Conservation (phyloP, 257 asterid genomes). For the Solanum gandarillasii region DNA sequence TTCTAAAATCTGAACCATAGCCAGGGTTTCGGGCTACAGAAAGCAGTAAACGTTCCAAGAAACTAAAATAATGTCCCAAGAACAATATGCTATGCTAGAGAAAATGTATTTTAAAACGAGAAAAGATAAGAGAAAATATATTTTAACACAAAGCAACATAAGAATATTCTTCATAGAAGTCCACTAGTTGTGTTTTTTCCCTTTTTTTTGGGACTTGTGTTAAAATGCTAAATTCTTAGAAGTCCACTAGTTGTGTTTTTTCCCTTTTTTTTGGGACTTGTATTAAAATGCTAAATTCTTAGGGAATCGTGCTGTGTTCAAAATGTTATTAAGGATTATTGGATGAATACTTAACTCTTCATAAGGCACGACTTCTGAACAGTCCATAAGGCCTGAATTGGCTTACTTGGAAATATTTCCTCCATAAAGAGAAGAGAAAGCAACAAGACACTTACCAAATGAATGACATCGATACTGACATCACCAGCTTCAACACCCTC, state of each 20-base stretch:
- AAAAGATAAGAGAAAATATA: not conserved
- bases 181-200: not conserved
- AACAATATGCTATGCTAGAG: not conserved
- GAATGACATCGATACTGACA: conserved; percentile 83
- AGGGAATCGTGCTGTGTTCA: not conserved
- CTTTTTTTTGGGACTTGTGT: not conserved
- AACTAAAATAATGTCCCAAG: not conserved
- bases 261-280: not conserved
- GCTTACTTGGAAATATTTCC: not conserved
- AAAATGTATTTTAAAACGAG: not conserved
- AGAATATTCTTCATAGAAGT: not conserved
- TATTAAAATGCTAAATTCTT: not conserved
- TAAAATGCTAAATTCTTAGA: not conserved
- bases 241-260: not conserved
- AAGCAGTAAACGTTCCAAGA: not conserved
- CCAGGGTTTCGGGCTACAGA: not conserved
- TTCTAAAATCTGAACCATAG: not conserved
- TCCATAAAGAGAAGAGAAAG: not conserved
- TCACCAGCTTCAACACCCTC: conserved; percentile 87
- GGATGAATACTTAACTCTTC: not conserved
- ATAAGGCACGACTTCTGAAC: not conserved
- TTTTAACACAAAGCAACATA: not conserved
- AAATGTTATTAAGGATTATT: not conserved
- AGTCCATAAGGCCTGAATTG: not conserved
- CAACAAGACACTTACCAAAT: conserved; percentile 40